phyloP scores from a whole-genome alignment of 495 filamentous ascomycete genomes.

The Penicillium antarcticum region DNA sequence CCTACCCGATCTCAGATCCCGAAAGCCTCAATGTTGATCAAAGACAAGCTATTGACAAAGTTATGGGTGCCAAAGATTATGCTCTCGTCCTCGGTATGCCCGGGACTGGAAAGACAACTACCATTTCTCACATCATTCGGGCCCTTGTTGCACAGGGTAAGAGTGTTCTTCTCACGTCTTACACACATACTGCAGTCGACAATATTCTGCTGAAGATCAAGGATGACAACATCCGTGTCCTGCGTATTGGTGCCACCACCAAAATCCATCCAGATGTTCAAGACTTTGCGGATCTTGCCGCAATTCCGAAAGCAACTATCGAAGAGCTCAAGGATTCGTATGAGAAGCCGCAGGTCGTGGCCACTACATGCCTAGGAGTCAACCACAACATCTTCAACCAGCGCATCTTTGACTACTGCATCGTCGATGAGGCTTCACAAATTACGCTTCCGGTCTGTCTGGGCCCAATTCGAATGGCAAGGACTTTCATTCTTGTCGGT shows the following conservation, averaged over 20 bases:
- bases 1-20: conserved; percentile 50
- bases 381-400: conserved; percentile 84
- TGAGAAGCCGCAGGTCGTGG: conserved; percentile 80
- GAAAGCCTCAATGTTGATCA: conserved; percentile 80
- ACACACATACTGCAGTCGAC: conserved; percentile 96
- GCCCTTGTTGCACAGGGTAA: conserved; percentile 87
- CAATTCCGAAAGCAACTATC: conserved; percentile 64
- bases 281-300: conserved; percentile 74
- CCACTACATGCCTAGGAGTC: conserved; percentile 90
- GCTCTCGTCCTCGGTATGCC: conserved; percentile 96
- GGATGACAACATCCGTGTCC: conserved; percentile 70
- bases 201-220: conserved; percentile 93
- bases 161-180: conserved; percentile 87
- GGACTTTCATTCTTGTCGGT: conserved; percentile 91
- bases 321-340: conserved; percentile 81
- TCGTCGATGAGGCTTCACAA: conserved; percentile 96
- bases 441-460: conserved; percentile 93
- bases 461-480: conserved; percentile 88
- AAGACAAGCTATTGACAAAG: conserved; percentile 79
- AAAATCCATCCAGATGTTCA: conserved; percentile 87
- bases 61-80: conserved; percentile 93
- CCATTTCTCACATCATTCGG: conserved; percentile 94
- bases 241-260: conserved; percentile 75
- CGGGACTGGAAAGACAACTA: conserved; percentile 96
- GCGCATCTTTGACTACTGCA: conserved; percentile 94